Conservation (phyloP, 148 eudicot genomes). For the Rhododendron ovatum region DNA sequence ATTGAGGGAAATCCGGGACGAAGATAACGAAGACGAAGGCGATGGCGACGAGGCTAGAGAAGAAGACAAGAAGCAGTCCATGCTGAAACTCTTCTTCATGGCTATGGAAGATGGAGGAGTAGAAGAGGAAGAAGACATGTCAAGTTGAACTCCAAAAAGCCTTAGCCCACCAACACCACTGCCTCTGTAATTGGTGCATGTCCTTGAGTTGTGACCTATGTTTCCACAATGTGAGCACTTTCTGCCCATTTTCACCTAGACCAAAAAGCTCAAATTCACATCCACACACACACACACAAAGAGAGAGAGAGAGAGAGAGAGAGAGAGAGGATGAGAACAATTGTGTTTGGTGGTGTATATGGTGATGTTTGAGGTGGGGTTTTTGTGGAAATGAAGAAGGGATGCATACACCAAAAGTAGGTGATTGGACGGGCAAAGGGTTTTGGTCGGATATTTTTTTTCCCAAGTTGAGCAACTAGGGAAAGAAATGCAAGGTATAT, state of each 20-base stretch:
- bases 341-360: background rate
- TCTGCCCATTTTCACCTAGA: constrained; percentile 41
- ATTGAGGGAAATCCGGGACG: constrained; percentile 16
- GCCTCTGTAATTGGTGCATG: constrained; percentile 33
- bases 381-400: constrained; percentile 19
- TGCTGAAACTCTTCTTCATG: constrained; percentile 45
- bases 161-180: constrained; percentile 21
- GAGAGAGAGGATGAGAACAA: background rate
- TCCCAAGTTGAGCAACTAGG: constrained; percentile 14
- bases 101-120: constrained; percentile 12
- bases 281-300: background rate
- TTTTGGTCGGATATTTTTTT: constrained; percentile 14
- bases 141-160: constrained; percentile 55
- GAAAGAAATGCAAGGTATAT: background rate
- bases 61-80: constrained; percentile 34
- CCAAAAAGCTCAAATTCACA: background rate
- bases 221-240: constrained; percentile 64
- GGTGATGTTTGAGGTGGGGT: constrained; percentile 17
- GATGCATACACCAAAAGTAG: constrained; percentile 26
- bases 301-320: constrained; percentile 9
- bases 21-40: constrained; percentile 30
- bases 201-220: constrained; percentile 60
- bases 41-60: constrained; percentile 32
- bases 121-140: constrained; percentile 20
- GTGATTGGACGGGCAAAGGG: constrained; percentile 26